Conservation (phyloP, 2,329 filamentous ascomycete species). For the Aspergillus neoniger region DNA sequence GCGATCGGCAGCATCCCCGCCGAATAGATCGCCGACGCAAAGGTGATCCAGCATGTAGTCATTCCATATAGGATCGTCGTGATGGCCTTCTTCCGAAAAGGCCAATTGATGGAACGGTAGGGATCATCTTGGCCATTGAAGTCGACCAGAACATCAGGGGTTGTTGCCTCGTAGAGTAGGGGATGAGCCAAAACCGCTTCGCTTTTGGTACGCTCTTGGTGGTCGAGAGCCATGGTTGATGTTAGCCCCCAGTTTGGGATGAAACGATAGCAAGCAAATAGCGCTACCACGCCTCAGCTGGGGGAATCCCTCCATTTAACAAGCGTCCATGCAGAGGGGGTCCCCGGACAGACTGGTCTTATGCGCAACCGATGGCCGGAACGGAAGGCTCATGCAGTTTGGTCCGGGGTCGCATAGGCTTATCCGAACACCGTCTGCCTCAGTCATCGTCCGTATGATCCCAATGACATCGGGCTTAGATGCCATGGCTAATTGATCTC, state of each 20-base stretch:
- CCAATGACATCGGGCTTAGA: neutral
- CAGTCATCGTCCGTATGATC: neutral
- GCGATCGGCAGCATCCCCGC: neutral
- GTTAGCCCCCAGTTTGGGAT: neutral
- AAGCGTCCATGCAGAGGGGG: too few relatives aligned
- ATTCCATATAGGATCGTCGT: neutral
- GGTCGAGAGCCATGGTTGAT: neutral
- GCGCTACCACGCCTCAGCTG: neutral
- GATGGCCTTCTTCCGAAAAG: neutral
- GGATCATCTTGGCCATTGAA: neutral
- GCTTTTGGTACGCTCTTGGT: neutral
- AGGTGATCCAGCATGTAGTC: slow-evolving; percentile 1
- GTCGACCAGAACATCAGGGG: neutral
- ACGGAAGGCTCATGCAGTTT: neutral
- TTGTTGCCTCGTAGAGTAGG: neutral
- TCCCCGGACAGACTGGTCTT: neutral
- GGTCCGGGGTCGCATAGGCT: neutral
- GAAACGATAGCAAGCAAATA: neutral
- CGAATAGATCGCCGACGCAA: neutral
- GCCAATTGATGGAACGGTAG: neutral
- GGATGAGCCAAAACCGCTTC: neutral
- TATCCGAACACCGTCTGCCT: neutral
- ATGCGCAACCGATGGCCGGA: neutral
- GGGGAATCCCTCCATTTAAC: neutral
- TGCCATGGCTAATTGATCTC: too few relatives aligned